Evolutionary conservation across 2,329 filamentous ascomycete genomes (phyloP).

Genomic region (Fusarium irregulare): DNA sequence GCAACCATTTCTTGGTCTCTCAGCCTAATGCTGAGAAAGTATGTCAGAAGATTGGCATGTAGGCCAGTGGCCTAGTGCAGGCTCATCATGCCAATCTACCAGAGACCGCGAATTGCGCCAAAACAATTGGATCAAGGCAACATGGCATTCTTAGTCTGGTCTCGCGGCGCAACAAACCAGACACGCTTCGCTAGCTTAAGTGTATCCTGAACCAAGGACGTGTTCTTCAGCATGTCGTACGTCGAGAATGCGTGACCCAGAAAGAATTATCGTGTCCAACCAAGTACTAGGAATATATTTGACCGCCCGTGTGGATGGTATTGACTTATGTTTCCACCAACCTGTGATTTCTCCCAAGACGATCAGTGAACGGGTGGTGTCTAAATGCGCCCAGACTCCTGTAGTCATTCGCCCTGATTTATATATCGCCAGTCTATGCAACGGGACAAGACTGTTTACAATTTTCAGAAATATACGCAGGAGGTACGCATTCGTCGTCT

Average conservation of each 20-base stretch:
- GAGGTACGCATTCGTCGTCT: background rate
- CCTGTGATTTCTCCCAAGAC: background rate
- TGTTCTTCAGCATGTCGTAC: background rate
- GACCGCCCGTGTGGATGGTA: background rate
- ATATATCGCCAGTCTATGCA: background rate
- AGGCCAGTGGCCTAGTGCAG: background rate
- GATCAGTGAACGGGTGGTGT: background rate
- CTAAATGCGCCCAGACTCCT: background rate
- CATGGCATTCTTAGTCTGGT: slow-evolving; percentile 3
- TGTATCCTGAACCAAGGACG: slow-evolving; percentile 1
- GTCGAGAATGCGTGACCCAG: background rate
- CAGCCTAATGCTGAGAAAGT: background rate
- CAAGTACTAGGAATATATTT: background rate
- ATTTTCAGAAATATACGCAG: background rate
- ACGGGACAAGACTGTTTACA: background rate
- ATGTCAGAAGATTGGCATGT: background rate
- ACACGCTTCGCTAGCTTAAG: slow-evolving; percentile 1
- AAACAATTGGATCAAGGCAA: background rate
- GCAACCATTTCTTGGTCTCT: background rate
- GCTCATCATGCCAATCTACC: background rate
- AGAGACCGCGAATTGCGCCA: background rate
- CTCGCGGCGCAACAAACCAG: slow-evolving; percentile 1
- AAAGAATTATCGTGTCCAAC: slow-evolving; percentile 6
- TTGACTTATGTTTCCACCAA: slow-evolving; percentile 1
- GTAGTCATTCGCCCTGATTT: background rate